Percentiles rank a stretch among this genome's conserved stretches.
These are phyloP conservation scores for Leavenworthia alabamica DNA, from an alignment of 345 rosid genomes.

Conservation along the genomic window DNA sequence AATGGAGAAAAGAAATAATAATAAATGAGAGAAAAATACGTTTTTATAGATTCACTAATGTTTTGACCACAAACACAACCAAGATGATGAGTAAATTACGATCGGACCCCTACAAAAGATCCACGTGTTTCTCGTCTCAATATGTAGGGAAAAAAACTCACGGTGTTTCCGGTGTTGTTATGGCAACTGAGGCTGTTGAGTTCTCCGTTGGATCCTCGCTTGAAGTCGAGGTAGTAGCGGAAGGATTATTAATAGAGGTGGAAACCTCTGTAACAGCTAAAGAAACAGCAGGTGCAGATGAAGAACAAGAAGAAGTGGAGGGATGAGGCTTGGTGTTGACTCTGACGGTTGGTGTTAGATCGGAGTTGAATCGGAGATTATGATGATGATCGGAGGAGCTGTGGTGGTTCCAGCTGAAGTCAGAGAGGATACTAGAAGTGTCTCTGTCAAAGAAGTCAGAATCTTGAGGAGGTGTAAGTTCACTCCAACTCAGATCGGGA, in stretches of 20 bases:
- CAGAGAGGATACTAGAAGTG: slow-evolving; percentile 47
- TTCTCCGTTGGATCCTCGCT: slow-evolving; percentile 76
- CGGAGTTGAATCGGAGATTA: neutral
- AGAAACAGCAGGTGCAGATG: neutral
- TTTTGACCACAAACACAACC: slow-evolving; percentile 9
- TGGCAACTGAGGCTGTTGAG: slow-evolving; percentile 65
- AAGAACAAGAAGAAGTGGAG: slow-evolving; percentile 10
- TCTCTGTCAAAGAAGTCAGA: slow-evolving; percentile 50
- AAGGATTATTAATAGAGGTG: slow-evolving; percentile 52
- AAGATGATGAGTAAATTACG: slow-evolving; percentile 31
- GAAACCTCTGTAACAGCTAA: slow-evolving; percentile 34
- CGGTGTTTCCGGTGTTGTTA: slow-evolving; percentile 70
- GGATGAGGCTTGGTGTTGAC: neutral
- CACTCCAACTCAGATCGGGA: slow-evolving; percentile 46
- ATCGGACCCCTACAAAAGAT: slow-evolving; percentile 28
- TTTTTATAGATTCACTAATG: neutral
- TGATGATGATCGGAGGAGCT: neutral
- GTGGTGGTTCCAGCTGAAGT: slow-evolving; percentile 63
- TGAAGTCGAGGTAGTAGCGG: slow-evolving; percentile 73
- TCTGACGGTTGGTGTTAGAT: neutral
- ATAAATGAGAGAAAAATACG: neutral
- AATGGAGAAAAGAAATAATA: neutral
- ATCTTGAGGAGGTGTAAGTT: slow-evolving; percentile 30
- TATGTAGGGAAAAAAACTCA: slow-evolving; percentile 39
- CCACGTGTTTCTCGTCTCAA: slow-evolving; percentile 24